A percentile compares a stretch with the other conserved stretches of the same genome.
phyloP scores from a whole-genome alignment of 139 green algal genomes.

The Dunaliella sp. region DNA sequence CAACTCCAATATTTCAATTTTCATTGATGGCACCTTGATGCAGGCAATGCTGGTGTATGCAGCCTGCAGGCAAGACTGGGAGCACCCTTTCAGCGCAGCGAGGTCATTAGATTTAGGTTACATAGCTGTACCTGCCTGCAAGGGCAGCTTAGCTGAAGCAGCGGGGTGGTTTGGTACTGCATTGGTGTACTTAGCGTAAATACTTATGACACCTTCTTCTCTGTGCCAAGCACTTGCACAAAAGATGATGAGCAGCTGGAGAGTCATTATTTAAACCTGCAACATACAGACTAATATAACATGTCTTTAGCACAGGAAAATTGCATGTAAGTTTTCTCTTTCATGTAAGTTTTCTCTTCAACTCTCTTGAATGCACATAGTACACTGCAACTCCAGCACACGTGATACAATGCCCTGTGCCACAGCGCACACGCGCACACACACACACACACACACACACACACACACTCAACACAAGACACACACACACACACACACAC shows the following conservation, averaged over 20 bases:
- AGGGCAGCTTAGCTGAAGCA: not conserved
- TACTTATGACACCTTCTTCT: too few species aligned
- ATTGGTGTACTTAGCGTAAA: too few species aligned
- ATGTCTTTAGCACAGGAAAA: not conserved
- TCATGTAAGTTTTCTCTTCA: not conserved
- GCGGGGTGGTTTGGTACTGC: not conserved
- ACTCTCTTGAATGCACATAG: not conserved
- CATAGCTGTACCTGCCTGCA: not conserved
- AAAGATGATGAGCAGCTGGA: too few species aligned
- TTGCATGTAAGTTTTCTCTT: not conserved
- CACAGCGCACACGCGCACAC: not conserved
- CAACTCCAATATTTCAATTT: too few species aligned
- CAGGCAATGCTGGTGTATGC: too few species aligned
- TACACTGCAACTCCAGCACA: not conserved
- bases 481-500: not conserved
- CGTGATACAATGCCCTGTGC: not conserved
- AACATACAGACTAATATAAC: not conserved
- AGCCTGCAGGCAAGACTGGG: too few species aligned
- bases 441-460: not conserved
- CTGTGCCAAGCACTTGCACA: too few species aligned
- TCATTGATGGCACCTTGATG: too few species aligned
- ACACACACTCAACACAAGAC: not conserved
- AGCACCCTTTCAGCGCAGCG: not conserved
- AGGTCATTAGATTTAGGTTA: not conserved
- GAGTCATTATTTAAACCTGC: not conserved